A percentile compares a stretch with the other conserved stretches of the same genome.
phyloP scores from a whole-genome alignment of 2,329 filamentous ascomycete genomes.

The Ophiocordyceps sinensis region DNA sequence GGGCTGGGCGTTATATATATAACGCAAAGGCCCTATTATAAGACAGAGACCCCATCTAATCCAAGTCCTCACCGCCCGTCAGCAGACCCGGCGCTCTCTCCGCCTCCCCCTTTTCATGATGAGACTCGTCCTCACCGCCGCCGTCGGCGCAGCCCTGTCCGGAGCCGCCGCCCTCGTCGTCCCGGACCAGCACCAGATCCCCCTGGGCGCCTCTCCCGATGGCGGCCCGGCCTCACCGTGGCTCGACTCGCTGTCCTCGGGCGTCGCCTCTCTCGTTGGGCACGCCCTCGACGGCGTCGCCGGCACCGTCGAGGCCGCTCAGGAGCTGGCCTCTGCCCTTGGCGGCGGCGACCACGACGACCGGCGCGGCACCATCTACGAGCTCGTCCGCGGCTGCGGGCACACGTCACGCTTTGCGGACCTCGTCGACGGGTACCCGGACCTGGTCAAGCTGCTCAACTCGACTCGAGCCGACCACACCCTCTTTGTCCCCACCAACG shows the following conservation, averaged over 20 bases:
- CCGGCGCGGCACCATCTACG: conserved; percentile 48
- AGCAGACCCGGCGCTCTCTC: background rate
- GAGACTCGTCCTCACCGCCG: background rate
- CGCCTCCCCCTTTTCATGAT: background rate
- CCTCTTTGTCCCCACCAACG: conserved; percentile 65
- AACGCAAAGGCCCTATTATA: no score
- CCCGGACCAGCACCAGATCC: background rate
- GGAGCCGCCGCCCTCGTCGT: background rate
- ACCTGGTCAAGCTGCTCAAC: conserved; percentile 61
- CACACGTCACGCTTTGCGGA: conserved; percentile 64
- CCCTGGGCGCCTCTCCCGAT: background rate
- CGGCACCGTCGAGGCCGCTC: conserved; percentile 1
- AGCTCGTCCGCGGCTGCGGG: conserved; percentile 62
- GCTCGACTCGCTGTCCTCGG: background rate
- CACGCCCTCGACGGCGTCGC: conserved; percentile 1
- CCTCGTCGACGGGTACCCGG: conserved; percentile 57
- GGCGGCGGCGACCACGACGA: background rate
- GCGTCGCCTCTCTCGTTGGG: background rate
- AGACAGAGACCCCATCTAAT: no score
- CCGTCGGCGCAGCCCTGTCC: background rate
- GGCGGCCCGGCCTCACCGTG: background rate
- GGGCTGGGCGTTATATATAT: no score
- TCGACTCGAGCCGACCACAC: conserved; percentile 58
- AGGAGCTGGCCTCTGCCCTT: background rate
- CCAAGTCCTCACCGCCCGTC: no score